These are phyloP conservation scores for Leptoxyphium fumago DNA, from an alignment of 2,329 filamentous ascomycete species.

Conservation along the genomic window DNA sequence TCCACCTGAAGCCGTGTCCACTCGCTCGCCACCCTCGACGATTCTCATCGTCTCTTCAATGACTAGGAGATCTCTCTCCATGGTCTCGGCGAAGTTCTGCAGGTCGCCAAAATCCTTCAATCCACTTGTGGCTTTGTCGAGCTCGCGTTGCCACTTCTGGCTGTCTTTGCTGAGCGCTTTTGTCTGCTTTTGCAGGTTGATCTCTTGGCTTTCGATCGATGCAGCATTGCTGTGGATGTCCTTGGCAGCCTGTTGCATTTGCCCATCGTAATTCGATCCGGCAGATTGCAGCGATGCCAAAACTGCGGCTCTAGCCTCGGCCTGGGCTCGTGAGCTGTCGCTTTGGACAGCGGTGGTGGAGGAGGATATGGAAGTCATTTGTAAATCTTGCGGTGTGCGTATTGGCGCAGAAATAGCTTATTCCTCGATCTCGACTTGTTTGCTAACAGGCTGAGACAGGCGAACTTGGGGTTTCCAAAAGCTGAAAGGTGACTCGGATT, in stretches of 20 bases:
- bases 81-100: conserved; percentile 77
- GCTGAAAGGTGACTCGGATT: too few relatives aligned
- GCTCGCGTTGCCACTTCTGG: conserved; percentile 49
- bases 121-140: conserved; percentile 45
- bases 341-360: conserved; percentile 5
- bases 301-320: conserved; percentile 37
- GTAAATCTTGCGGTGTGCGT: too few relatives aligned
- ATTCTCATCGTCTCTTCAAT: conserved; percentile 23
- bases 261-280: conserved; percentile 53
- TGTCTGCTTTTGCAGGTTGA: conserved; percentile 28
- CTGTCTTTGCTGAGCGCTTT: conserved; percentile 46
- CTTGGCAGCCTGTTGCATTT: conserved; percentile 52
- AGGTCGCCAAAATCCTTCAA: conserved; percentile 70
- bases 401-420: too few relatives aligned
- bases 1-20: conserved; percentile 17
- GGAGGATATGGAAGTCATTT: conserved; percentile 5
- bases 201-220: conserved; percentile 52
- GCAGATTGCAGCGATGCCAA: conserved; percentile 37
- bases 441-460: too few relatives aligned
- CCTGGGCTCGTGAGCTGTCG: conserved; percentile 18
- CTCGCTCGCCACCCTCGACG: conserved; percentile 15
- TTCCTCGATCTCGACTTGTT: too few relatives aligned
- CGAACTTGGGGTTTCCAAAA: too few relatives aligned
- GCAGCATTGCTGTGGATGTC: conserved; percentile 55
- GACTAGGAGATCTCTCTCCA: conserved; percentile 34